Evolutionary conservation across 2,329 filamentous ascomycete genomes (phyloP).

Genomic region (Leptographium procerum): DNA sequence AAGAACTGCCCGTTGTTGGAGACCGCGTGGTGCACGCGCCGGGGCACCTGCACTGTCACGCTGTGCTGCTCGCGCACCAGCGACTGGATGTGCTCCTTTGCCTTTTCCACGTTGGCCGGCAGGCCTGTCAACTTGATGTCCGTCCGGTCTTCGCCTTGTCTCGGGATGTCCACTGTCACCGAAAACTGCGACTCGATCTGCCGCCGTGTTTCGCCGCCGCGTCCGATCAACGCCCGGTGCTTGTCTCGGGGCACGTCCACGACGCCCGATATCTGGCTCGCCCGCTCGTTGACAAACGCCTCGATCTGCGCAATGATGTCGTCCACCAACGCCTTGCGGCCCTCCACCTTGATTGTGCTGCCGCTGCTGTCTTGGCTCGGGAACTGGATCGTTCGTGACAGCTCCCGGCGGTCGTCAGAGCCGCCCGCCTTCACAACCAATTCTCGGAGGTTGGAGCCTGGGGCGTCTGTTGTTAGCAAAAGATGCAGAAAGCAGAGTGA

Average conservation of each 20-base stretch:
- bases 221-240: conserved; percentile 83
- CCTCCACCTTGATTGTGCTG: conserved; percentile 78
- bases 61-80: conserved; percentile 79
- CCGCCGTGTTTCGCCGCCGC: conserved; percentile 77
- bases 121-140: conserved; percentile 78
- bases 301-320: conserved; percentile 78
- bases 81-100: conserved; percentile 71
- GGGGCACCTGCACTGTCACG: conserved; percentile 76
- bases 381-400: conserved; percentile 88
- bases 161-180: conserved; percentile 80
- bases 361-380: conserved; percentile 78
- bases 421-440: conserved; percentile 84
- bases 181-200: conserved; percentile 77
- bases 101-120: conserved; percentile 67
- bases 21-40: conserved; percentile 70
- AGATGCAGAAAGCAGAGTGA: too few relatives aligned
- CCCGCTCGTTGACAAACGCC: conserved; percentile 68
- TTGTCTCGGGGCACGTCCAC: conserved; percentile 81
- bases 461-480: neutral
- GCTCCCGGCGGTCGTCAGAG: conserved; percentile 70
- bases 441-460: conserved; percentile 72
- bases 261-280: conserved; percentile 67
- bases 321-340: conserved; percentile 71
- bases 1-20: conserved; percentile 89
- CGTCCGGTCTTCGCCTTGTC: conserved; percentile 73